phyloP scores from a whole-genome alignment of 1,139 yeast species.

The Candida tropicalis region DNA sequence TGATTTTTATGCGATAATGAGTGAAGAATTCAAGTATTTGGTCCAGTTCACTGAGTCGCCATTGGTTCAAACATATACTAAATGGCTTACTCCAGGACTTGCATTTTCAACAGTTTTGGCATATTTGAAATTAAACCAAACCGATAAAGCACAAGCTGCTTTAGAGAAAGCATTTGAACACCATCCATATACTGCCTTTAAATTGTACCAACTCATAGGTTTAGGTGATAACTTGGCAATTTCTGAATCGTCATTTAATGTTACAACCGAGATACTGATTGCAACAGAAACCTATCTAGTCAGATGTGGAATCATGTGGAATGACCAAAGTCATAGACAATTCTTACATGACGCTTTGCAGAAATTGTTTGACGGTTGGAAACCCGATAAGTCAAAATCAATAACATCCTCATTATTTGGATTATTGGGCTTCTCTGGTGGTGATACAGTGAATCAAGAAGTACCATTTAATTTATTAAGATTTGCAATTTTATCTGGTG shows the following conservation, averaged over 20 bases:
- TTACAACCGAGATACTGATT: slow-evolving; percentile 31
- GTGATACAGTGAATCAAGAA: slow-evolving; percentile 15
- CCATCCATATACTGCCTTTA: slow-evolving; percentile 63
- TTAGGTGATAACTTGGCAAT: slow-evolving; percentile 23
- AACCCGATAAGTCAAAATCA: slow-evolving; percentile 11
- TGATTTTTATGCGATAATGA: slow-evolving; percentile 73
- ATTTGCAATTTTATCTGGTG: slow-evolving; percentile 70
- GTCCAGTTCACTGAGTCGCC: slow-evolving; percentile 58
- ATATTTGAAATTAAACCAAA: slow-evolving; percentile 41
- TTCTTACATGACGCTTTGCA: slow-evolving; percentile 48
- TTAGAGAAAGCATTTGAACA: slow-evolving; percentile 52
- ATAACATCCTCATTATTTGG: slow-evolving; percentile 21
- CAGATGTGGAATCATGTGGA: slow-evolving; percentile 54
- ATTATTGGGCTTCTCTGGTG: slow-evolving; percentile 9
- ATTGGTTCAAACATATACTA: slow-evolving; percentile 55
- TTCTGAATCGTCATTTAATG: slow-evolving; percentile 25
- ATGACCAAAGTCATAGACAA: slow-evolving; percentile 42
- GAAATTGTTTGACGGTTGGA: slow-evolving; percentile 9
- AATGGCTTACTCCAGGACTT: slow-evolving; percentile 77
- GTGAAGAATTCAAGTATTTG: slow-evolving; percentile 66
- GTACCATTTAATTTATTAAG: slow-evolving; percentile 65
- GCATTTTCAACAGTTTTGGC: slow-evolving; percentile 72
- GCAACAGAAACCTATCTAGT: slow-evolving; percentile 55
- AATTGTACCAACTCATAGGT: slow-evolving; percentile 48
- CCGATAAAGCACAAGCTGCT: slow-evolving; percentile 46